A percentile compares a stretch with the other conserved stretches of the same genome.
Evolutionary conservation across 2,329 filamentous ascomycete genomes (phyloP).

Genomic region (Leptographium flavum): DNA sequence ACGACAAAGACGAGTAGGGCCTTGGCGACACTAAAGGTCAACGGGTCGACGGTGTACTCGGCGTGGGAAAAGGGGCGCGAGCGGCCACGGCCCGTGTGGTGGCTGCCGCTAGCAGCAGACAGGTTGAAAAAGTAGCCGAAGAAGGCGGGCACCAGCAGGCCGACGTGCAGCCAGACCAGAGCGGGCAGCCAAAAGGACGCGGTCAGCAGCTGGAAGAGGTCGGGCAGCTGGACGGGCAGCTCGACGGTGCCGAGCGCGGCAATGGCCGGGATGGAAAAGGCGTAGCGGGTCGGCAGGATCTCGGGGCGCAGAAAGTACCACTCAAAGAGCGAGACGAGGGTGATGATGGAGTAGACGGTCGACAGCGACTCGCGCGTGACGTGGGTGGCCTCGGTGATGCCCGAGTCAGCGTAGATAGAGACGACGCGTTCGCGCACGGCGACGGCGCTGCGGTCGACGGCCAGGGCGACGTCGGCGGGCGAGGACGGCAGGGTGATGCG

Average conservation of each 20-base stretch:
- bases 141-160: conserved; percentile 52
- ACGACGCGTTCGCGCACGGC: conserved; percentile 52
- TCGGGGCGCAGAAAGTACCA: conserved; percentile 53
- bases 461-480: conserved; percentile 61
- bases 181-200: conserved; percentile 73
- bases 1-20: conserved; percentile 70
- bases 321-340: conserved; percentile 55
- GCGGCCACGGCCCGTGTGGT: conserved; percentile 26
- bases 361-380: conserved; percentile 55
- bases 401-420: conserved; percentile 49
- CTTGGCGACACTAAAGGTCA: conserved; percentile 84
- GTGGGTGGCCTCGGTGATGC: conserved; percentile 51
- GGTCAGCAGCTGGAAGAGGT: conserved; percentile 67
- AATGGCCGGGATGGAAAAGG: conserved; percentile 57
- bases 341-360: conserved; percentile 58
- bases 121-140: conserved; percentile 87
- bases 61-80: conserved; percentile 19
- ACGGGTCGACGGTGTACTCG: conserved; percentile 60
- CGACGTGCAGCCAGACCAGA: conserved; percentile 62
- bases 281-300: conserved; percentile 56
- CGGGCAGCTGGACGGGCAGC: conserved; percentile 55
- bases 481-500: conserved; percentile 67
- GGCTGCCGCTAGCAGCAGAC: conserved; percentile 35
- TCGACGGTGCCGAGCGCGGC: conserved; percentile 38
- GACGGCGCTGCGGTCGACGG: conserved; percentile 57